Conservation (phyloP, 2,329 filamentous ascomycete species). For the Botrytis cinerea region DNA sequence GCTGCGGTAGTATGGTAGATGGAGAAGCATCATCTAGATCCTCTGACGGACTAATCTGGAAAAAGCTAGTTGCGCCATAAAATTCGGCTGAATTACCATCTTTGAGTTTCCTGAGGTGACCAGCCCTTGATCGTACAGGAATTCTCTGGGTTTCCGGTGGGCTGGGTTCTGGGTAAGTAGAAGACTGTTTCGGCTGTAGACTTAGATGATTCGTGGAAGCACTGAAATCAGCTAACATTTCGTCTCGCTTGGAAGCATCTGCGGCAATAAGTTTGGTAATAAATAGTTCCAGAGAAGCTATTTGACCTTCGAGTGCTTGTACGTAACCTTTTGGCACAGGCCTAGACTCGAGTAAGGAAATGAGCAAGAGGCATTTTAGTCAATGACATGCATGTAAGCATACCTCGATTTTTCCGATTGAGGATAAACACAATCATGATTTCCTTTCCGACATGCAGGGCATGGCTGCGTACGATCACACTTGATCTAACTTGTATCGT, state of each 20-base stretch:
- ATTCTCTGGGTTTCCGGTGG: slow-evolving; percentile 28
- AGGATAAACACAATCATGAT: slow-evolving; percentile 46
- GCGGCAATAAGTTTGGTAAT: slow-evolving; percentile 49
- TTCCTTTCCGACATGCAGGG: slow-evolving; percentile 49
- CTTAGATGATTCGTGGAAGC: slow-evolving; percentile 27
- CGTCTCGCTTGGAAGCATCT: slow-evolving; percentile 45
- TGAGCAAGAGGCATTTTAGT: not conserved
- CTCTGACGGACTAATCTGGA: slow-evolving; percentile 42
- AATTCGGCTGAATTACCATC: slow-evolving; percentile 49
- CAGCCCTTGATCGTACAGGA: slow-evolving; percentile 41
- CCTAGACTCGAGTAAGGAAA: slow-evolving; percentile 35
- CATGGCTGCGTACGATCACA: slow-evolving; percentile 55
- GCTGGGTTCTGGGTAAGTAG: slow-evolving; percentile 10
- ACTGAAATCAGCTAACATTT: slow-evolving; percentile 47
- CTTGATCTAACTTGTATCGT: slow-evolving; percentile 46
- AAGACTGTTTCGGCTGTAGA: slow-evolving; percentile 10
- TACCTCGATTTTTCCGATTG: slow-evolving; percentile 49
- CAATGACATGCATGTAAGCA: not conserved
- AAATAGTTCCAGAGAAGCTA: slow-evolving; percentile 49
- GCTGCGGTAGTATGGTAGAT: not conserved
- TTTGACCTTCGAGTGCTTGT: slow-evolving; percentile 50
- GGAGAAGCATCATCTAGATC: slow-evolving; percentile 24
- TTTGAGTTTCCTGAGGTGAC: slow-evolving; percentile 45
- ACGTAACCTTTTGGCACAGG: slow-evolving; percentile 51
- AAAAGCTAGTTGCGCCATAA: slow-evolving; percentile 52